Conservation (phyloP, 2,329 filamentous ascomycete genomes). For the Cadophora sp. region DNA sequence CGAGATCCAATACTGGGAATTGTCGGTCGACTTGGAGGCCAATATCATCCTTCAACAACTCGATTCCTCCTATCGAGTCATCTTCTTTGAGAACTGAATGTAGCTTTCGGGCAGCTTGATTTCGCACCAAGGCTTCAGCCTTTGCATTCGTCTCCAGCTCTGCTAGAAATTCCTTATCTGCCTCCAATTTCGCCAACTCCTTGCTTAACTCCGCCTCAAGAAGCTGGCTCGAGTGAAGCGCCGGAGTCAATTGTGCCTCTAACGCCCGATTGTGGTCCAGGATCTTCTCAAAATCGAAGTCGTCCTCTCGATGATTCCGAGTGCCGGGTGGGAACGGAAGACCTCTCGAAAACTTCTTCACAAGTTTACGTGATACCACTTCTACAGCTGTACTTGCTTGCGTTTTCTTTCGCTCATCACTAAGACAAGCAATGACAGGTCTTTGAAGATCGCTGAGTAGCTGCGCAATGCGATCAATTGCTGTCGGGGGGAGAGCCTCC, state of each 20-base stretch:
- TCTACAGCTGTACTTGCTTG: slow-evolving; percentile 58
- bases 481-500: slow-evolving; percentile 60
- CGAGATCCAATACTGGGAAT: slow-evolving; percentile 22
- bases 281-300: slow-evolving; percentile 71
- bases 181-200: slow-evolving; percentile 61
- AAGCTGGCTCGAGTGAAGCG: slow-evolving; percentile 67
- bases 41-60: slow-evolving; percentile 31
- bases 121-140: slow-evolving; percentile 58
- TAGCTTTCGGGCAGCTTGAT: slow-evolving; percentile 48
- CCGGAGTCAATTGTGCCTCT: slow-evolving; percentile 65
- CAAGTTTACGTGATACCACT: slow-evolving; percentile 60
- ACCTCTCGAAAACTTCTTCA: slow-evolving; percentile 62
- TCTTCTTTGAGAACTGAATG: slow-evolving; percentile 41
- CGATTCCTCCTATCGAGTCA: slow-evolving; percentile 15
- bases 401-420: slow-evolving; percentile 51
- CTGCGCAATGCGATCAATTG: slow-evolving; percentile 60
- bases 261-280: slow-evolving; percentile 63
- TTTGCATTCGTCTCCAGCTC: slow-evolving; percentile 62
- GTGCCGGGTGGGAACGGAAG: slow-evolving; percentile 70
- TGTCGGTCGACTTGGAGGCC: slow-evolving; percentile 24
- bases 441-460: slow-evolving; percentile 66
- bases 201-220: slow-evolving; percentile 63
- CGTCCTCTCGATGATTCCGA: slow-evolving; percentile 57
- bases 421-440: slow-evolving; percentile 65
- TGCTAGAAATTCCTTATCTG: slow-evolving; percentile 58